These are phyloP conservation scores for Cladosporium cucumerinum DNA, from an alignment of 2,329 filamentous ascomycete species.

Conservation along the genomic window DNA sequence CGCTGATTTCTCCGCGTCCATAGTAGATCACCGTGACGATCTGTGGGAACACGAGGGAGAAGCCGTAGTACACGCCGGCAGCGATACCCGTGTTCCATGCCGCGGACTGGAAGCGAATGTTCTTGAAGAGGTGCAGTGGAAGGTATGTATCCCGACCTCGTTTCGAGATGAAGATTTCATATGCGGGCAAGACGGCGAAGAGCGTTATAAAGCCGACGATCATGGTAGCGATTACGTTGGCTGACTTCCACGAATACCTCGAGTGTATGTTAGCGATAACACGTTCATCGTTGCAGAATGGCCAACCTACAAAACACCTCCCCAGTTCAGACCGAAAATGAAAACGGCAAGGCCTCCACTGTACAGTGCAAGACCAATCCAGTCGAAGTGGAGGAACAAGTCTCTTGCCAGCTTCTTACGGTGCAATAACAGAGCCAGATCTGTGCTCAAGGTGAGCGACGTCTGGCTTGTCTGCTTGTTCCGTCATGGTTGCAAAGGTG, in stretches of 20 bases:
- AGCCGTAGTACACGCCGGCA: slow-evolving; percentile 28
- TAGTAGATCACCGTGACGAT: slow-evolving; percentile 27
- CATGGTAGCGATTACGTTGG: slow-evolving; percentile 29
- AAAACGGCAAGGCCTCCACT: slow-evolving; percentile 25
- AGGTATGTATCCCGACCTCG: slow-evolving; percentile 26
- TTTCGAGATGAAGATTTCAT: slow-evolving; percentile 25
- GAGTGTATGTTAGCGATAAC: not conserved
- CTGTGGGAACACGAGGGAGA: slow-evolving; percentile 26
- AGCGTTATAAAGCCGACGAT: slow-evolving; percentile 26
- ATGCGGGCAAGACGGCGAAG: slow-evolving; percentile 25
- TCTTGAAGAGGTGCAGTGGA: slow-evolving; percentile 30
- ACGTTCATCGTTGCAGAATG: not conserved
- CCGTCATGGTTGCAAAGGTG: not conserved
- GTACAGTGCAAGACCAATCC: slow-evolving; percentile 27
- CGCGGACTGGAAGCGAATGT: slow-evolving; percentile 26
- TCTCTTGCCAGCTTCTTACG: slow-evolving; percentile 26
- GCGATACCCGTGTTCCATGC: slow-evolving; percentile 27
- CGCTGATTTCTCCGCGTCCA: slow-evolving; percentile 25
- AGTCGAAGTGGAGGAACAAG: slow-evolving; percentile 28
- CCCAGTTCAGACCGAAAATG: slow-evolving; percentile 30
- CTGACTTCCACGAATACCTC: slow-evolving; percentile 31
- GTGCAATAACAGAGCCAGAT: slow-evolving; percentile 20
- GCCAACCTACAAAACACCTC: slow-evolving; percentile 26
- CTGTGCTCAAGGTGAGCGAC: slow-evolving; percentile 6
- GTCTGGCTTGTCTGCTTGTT: not conserved